Evolutionary conservation across 2,329 filamentous ascomycete genomes (phyloP), one percentile per base, ranked within the genome.

Genomic region (Achaetomium macrosporum): DNA sequence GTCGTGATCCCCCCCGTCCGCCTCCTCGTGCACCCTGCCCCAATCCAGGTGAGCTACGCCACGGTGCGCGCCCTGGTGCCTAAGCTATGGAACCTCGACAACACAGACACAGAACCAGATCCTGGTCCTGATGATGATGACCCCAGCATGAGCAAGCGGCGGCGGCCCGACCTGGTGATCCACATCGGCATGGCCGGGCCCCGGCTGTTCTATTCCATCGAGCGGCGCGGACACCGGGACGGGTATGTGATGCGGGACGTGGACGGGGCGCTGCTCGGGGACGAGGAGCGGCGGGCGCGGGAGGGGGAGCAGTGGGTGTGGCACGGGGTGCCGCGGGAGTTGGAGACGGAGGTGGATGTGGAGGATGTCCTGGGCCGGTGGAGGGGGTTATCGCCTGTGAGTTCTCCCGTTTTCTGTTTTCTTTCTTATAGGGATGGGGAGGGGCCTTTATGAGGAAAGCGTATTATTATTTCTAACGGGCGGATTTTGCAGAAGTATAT

Each of bases 121-220:
- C 11, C 10, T 15, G 10, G 10, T 15, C 33, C 33, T 35, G 5
- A 35, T 35, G 25, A 47, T 39, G 35, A n/a, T 8, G 13, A 37
- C 3, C 15, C 7, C 35, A 37, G 13, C 35, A n/a, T n/a, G 13
- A 37, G 13, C 35, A 13, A 4, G 12, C 9, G 15, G 25, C 25
- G 25, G 7, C 25, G 25, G 25, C 25, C 84, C 50, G 86, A 95
- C 67, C 70, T 86, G 30, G 76, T 83, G 19, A 68, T 95, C 4
- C 89, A 95, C 68, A 86, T 95, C 47, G 90, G 90, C 57, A 90
- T 95, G 78, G 87, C 88, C 66, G 65, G 86, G 67, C 63, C 80
- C 71, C 60, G 76, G 68, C 61, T 82, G 13, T 68, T 81, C 61
- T 95, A 92, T 66, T 78, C 80, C 11, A 73, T 92, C 9, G 90